Evolutionary conservation across 2,329 filamentous ascomycete species (phyloP).

Genomic region (Gyromitra esculenta): DNA sequence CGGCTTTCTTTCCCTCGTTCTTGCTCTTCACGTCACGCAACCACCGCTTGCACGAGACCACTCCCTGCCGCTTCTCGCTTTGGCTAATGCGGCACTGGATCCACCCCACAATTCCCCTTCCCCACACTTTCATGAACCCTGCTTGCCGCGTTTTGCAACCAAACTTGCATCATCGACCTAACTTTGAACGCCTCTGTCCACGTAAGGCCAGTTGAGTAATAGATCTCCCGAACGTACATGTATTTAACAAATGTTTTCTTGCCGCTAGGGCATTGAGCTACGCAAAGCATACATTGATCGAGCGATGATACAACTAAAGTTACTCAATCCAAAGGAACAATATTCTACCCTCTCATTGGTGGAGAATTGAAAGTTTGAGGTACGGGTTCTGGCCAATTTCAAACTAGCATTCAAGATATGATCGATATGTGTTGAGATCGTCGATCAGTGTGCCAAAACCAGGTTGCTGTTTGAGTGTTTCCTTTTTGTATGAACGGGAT

Average conservation of each 20-base stretch:
- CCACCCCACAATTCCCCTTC: constrained; percentile 49
- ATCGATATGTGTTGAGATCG: constrained; percentile 8
- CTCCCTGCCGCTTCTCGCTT: constrained; percentile 36
- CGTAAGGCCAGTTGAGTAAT: constrained; percentile 12
- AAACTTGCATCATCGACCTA: constrained; percentile 40
- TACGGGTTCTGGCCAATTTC: constrained; percentile 7
- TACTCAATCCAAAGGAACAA: background rate
- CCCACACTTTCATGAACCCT: constrained; percentile 49
- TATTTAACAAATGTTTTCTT: background rate
- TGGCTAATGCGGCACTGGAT: constrained; percentile 42
- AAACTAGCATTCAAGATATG: constrained; percentile 11
- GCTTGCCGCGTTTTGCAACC: constrained; percentile 44
- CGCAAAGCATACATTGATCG: background rate
- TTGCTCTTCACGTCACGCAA: constrained; percentile 43
- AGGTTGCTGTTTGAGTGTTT: constrained; percentile 32
- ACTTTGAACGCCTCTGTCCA: constrained; percentile 25
- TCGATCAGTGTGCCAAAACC: constrained; percentile 23
- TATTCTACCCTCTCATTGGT: background rate
- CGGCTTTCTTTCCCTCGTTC: constrained; percentile 37
- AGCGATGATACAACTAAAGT: background rate
- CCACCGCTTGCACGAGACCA: constrained; percentile 43
- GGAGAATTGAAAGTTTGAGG: constrained; percentile 9
- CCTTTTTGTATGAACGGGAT: constrained; percentile 20
- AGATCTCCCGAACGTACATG: background rate
- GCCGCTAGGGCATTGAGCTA: background rate